Evolutionary conservation across 164 flowering plant genomes (phyloP), one percentile per base, ranked within the genome.

Genomic region (Paratinospora sagittata): DNA sequence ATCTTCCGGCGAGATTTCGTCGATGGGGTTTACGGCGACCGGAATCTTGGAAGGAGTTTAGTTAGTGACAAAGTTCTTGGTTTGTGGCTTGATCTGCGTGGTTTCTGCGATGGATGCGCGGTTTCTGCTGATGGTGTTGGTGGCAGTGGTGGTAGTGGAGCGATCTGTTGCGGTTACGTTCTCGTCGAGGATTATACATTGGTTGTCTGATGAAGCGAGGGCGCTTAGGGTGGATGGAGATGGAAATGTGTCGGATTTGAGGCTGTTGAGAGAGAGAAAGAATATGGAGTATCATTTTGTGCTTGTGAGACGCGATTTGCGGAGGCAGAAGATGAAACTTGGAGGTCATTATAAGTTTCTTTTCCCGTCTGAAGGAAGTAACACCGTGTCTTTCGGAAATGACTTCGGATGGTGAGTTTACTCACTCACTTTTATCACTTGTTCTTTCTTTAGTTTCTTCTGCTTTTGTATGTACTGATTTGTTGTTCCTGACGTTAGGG

Each of bases 351-450:
- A 75, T 57, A 84, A 82, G 81, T 71, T 81, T 8, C 79, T 90
- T 10, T 89, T 84, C 70, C 92, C 93, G 19, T 83, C 90, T 24
- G 84, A 87, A 57, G 97, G 98, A 45, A 90, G 96, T 75, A 78
- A 78, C 47, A 85, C 92, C 9, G 70, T 83, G 76, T 76, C 86
- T 0, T 77, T 84, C 39, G 98, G 98, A 16, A 85, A 93, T 73
- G 96, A 93, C 65, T 84, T 89, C 58, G 97, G 92, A 72, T 93
- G 98, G 98, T 91, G 33, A 77, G 75, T 78, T 66, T 26, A 45
- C 1, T 68, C n/a, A n/a, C n/a, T n/a, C 13, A 16, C 16, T 47
- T 68, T 62, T 27, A 16, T 21, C 10, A 0, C 17, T n/a, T 12
- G 1, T 5, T 36, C n/a, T n/a, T n/a, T n/a, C 30, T 8, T 4